These are phyloP conservation scores for Suillus sp. DNA, from an alignment of 768 basidiomycete genomes.

Conservation along the genomic window DNA sequence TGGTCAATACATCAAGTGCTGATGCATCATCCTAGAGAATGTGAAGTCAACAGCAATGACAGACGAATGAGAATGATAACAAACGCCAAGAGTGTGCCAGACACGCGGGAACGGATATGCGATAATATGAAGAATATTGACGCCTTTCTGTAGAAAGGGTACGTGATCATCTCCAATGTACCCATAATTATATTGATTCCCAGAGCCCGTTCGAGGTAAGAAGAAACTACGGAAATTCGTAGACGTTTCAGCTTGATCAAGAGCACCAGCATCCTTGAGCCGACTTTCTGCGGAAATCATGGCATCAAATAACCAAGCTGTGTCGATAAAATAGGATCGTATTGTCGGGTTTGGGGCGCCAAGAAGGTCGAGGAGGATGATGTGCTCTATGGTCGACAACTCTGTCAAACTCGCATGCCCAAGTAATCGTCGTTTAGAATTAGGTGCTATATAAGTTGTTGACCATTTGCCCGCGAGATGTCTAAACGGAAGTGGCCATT, in stretches of 20 bases:
- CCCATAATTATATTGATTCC: conserved; percentile 43
- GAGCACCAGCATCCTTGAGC: conserved; percentile 64
- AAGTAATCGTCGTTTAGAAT: conserved; percentile 60
- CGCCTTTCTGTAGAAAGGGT: conserved; percentile 83
- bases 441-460: conserved; percentile 61
- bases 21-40: conserved; percentile 79
- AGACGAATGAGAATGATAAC: conserved; percentile 23
- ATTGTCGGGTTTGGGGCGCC: conserved; percentile 77
- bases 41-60: conserved; percentile 7
- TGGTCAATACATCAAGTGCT: conserved; percentile 80
- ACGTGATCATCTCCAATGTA: conserved; percentile 92
- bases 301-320: conserved; percentile 90
- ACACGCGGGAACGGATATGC: conserved; percentile 85
- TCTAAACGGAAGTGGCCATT: conserved; percentile 40
- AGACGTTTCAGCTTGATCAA: conserved; percentile 48
- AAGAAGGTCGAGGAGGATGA: conserved; percentile 91
- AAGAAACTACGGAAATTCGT: conserved; percentile 68
- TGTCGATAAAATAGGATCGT: conserved; percentile 81
- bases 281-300: conserved; percentile 72
- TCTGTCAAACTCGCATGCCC: conserved; percentile 55
- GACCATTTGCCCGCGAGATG: conserved; percentile 91
- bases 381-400: conserved; percentile 80
- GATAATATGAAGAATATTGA: conserved; percentile 89
- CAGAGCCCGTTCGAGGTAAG: conserved; percentile 42
- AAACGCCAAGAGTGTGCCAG: conserved; percentile 81